Conservation (phyloP, 805 yeast genomes). For the Yamadazyma ubonensis region DNA sequence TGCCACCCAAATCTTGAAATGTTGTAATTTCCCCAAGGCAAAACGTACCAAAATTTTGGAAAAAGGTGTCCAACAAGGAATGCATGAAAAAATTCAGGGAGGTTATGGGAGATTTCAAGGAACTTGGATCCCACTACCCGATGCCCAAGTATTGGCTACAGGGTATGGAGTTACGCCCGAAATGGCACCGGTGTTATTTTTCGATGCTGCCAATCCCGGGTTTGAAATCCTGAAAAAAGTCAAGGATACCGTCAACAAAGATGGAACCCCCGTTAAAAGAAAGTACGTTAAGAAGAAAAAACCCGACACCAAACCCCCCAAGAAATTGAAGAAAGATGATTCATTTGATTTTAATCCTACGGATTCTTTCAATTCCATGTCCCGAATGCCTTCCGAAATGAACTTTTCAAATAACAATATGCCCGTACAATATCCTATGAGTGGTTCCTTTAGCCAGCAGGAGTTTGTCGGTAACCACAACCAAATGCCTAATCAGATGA, state of each 20-base stretch:
- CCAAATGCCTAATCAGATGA: background rate
- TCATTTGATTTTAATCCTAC: conserved; percentile 13
- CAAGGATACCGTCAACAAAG: conserved; percentile 32
- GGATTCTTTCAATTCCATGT: conserved; percentile 12
- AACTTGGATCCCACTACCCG: conserved; percentile 87
- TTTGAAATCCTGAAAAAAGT: conserved; percentile 35
- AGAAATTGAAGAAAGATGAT: conserved; percentile 30
- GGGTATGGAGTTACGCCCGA: conserved; percentile 40
- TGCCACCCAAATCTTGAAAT: conserved; percentile 92
- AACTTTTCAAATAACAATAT: conserved; percentile 9
- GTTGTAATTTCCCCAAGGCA: conserved; percentile 92
- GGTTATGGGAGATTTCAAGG: conserved; percentile 98
- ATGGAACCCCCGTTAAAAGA: conserved; percentile 42
- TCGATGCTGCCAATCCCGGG: conserved; percentile 36
- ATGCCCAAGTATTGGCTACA: conserved; percentile 54
- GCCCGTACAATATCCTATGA: conserved; percentile 11
- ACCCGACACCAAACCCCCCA: conserved; percentile 56
- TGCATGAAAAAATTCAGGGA: conserved; percentile 93
- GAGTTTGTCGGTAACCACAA: conserved; percentile 1
- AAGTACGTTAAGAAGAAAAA: conserved; percentile 56
- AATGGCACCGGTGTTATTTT: conserved; percentile 41
- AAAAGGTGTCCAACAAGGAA: conserved; percentile 86
- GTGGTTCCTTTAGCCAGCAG: conserved; percentile 7
- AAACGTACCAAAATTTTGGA: conserved; percentile 89
- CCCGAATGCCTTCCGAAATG: conserved; percentile 14